A percentile compares a stretch with the other conserved stretches of the same genome.
Conservation (phyloP, 2,329 filamentous ascomycete genomes). For the Achaetomium macrosporum region DNA sequence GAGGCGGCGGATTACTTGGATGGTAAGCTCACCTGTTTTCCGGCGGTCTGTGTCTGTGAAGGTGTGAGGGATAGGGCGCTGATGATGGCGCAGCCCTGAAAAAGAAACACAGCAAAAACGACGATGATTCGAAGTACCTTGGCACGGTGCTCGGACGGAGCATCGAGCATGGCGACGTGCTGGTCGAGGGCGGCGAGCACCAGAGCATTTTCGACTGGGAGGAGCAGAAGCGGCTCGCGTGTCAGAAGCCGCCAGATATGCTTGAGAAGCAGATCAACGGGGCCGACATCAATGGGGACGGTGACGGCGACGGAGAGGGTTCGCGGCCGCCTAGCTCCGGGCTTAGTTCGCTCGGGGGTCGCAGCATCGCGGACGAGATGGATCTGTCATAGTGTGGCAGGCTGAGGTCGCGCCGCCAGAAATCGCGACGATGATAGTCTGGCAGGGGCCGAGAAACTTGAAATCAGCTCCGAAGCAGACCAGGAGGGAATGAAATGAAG, state of each 20-base stretch:
- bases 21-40: conserved; percentile 38
- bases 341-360: conserved; percentile 51
- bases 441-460: not conserved
- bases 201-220: conserved; percentile 64
- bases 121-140: conserved; percentile 78
- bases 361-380: conserved; percentile 42
- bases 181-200: conserved; percentile 71
- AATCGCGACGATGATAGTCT: not conserved
- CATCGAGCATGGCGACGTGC: conserved; percentile 63
- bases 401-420: not conserved
- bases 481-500: not conserved
- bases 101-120: conserved; percentile 86
- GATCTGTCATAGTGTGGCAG: conserved; percentile 32
- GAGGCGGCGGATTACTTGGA: conserved; percentile 66
- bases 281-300: not conserved
- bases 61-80: not conserved
- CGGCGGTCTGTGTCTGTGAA: not conserved
- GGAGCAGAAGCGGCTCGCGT: conserved; percentile 34
- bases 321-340: conserved; percentile 49
- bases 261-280: conserved; percentile 19
- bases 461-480: not conserved
- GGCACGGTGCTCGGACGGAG: conserved; percentile 76
- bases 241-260: conserved; percentile 25
- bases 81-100: conserved; percentile 57
- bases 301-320: conserved; percentile 22